These are phyloP conservation scores for Kazachstania kunashirensis DNA, from an alignment of 805 yeast genomes.

Conservation along the genomic window DNA sequence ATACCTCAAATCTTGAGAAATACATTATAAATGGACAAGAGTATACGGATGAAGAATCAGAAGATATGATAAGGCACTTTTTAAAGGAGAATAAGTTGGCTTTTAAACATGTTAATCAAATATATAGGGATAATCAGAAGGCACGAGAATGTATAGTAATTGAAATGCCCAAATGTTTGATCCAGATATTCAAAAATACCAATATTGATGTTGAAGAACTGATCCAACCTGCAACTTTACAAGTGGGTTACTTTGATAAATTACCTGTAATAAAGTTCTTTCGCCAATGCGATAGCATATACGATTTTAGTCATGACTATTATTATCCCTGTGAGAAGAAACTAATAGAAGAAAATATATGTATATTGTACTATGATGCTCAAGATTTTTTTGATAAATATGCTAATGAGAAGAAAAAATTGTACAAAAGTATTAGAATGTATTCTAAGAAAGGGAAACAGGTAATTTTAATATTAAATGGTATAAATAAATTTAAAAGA, in stretches of 20 bases:
- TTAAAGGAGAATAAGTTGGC: conserved; percentile 7
- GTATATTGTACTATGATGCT: conserved; percentile 40
- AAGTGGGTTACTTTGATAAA: conserved; percentile 12
- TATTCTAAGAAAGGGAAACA: conserved; percentile 20
- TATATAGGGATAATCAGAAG: conserved; percentile 39
- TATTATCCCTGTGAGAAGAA: conserved; percentile 44
- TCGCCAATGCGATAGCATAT: conserved; percentile 39
- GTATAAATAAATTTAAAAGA: conserved; percentile 38
- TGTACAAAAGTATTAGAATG: conserved; percentile 18
- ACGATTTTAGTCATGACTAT: conserved; percentile 39
- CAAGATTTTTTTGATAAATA: conserved; percentile 34
- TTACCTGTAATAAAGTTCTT: conserved; percentile 44
- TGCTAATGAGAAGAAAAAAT: conserved; percentile 19
- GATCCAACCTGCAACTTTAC: conserved; percentile 22
- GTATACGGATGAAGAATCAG: conserved; percentile 19
- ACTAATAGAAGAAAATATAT: conserved; percentile 35
- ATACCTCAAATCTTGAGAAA: conserved; percentile 5
- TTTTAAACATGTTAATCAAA: conserved; percentile 32
- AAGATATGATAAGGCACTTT: conserved; percentile 3
- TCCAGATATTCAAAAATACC: conserved; percentile 24
- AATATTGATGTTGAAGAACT: conserved; percentile 12
- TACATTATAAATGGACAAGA: conserved; percentile 18
- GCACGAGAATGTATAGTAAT: conserved; percentile 42
- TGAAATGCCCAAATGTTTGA: conserved; percentile 30
- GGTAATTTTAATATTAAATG: conserved; percentile 39